Conservation (phyloP, 2,329 filamentous ascomycete genomes). For the Penicillium vulpinum region DNA sequence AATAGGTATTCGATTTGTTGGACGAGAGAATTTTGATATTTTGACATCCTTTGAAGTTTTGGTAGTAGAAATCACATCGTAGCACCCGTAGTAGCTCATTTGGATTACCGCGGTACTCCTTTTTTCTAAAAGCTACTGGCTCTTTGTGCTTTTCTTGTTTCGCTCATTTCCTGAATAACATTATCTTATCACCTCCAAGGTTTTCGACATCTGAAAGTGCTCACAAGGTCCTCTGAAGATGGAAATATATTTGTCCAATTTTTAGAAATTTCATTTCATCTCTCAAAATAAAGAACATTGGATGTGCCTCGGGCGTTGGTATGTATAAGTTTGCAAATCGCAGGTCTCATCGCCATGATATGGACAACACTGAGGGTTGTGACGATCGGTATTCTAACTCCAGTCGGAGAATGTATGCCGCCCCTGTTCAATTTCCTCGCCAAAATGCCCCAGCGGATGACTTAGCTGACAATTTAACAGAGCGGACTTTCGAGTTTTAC, state of each 20-base stretch:
- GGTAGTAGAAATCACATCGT: neutral
- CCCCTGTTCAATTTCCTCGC: neutral
- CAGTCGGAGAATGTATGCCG: neutral
- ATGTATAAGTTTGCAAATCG: neutral
- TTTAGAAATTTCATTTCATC: neutral
- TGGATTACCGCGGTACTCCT: no score
- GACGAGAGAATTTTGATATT: neutral
- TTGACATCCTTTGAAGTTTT: neutral
- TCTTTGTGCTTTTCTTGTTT: neutral
- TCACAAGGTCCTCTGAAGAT: constrained; percentile 3
- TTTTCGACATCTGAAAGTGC: neutral
- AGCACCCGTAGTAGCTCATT: neutral
- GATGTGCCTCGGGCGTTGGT: no score
- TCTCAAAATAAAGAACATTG: neutral
- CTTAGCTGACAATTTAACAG: constrained; percentile 28
- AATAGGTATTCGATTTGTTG: neutral
- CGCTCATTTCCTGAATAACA: neutral
- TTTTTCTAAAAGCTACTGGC: neutral
- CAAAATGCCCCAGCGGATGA: no score
- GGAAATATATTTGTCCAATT: neutral
- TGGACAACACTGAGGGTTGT: neutral
- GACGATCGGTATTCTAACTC: neutral
- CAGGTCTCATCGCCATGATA: neutral
- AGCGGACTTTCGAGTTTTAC: constrained; percentile 50
- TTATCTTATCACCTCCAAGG: constrained; percentile 10